These are phyloP conservation scores for Verruconis gallopava DNA, from an alignment of 2,329 filamentous ascomycete genomes.

Conservation along the genomic window DNA sequence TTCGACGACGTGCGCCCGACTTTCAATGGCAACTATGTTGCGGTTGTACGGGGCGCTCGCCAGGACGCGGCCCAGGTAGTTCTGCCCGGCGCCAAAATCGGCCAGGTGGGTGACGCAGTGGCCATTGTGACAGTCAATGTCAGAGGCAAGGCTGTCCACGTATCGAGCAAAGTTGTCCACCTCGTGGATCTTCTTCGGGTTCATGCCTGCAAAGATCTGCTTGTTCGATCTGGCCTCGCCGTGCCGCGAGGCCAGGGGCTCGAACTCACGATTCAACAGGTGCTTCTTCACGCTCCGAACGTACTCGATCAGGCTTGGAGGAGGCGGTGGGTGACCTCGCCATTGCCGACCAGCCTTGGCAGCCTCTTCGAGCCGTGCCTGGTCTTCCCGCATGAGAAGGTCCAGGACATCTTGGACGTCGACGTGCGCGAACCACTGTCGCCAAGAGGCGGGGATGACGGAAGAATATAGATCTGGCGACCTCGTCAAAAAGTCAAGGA, in stretches of 20 bases:
- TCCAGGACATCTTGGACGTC: conserved; percentile 67
- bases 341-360: conserved; percentile 4
- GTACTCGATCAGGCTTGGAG: conserved; percentile 54
- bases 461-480: conserved; percentile 70
- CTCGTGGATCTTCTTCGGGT: conserved; percentile 88
- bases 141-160: conserved; percentile 47
- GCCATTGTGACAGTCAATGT: conserved; percentile 14
- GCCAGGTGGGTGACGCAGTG: conserved; percentile 66
- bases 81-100: conserved; percentile 93
- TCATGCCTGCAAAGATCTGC: conserved; percentile 72
- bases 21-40: conserved; percentile 83
- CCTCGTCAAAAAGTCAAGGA: conserved; percentile 87
- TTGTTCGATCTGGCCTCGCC: not conserved
- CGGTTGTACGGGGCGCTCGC: conserved; percentile 77
- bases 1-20: conserved; percentile 70
- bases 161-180: conserved; percentile 84
- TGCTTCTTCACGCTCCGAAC: conserved; percentile 57
- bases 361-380: conserved; percentile 31
- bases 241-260: not conserved
- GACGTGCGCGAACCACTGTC: conserved; percentile 57
- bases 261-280: conserved; percentile 51
- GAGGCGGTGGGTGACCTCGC: conserved; percentile 27
- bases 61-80: conserved; percentile 81
- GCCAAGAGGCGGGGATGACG: conserved; percentile 70
- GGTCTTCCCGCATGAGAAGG: conserved; percentile 65